These are phyloP conservation scores for Butyriboletus loyo DNA, from an alignment of 768 basidiomycete genomes.

Conservation along the genomic window DNA sequence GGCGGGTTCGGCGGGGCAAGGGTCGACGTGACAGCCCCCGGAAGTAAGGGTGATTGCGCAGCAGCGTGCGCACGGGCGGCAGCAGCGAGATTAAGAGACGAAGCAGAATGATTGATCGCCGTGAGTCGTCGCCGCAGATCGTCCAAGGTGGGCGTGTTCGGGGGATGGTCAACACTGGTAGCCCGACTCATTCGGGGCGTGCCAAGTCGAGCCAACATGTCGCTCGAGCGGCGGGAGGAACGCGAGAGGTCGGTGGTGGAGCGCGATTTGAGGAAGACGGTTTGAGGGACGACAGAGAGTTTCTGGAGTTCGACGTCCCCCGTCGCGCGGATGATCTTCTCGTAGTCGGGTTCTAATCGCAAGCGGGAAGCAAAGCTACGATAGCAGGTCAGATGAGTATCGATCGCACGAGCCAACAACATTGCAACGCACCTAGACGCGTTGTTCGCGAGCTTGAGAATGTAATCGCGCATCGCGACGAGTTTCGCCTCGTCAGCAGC, in stretches of 20 bases:
- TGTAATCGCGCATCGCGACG: conserved; percentile 84
- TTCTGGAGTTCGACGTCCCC: conserved; percentile 79
- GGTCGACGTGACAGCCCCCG: conserved; percentile 1
- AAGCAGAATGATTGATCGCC: conserved; percentile 68
- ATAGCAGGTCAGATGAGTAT: neutral
- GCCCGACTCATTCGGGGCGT: conserved; percentile 49
- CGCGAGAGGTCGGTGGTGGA: conserved; percentile 37
- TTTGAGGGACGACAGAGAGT: conserved; percentile 86
- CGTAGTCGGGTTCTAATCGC: conserved; percentile 59
- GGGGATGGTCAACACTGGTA: conserved; percentile 45
- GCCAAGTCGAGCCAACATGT: conserved; percentile 44
- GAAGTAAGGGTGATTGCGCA: conserved; percentile 14
- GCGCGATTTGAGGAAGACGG: conserved; percentile 72
- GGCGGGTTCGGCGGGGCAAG: conserved; percentile 24
- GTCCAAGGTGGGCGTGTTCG: conserved; percentile 62
- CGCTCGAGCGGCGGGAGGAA: conserved; percentile 43
- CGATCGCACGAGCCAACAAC: neutral
- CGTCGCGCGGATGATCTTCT: conserved; percentile 58
- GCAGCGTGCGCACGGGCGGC: conserved; percentile 39
- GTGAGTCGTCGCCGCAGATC: conserved; percentile 75
- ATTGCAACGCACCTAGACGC: conserved; percentile 58
- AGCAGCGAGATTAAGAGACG: conserved; percentile 51
- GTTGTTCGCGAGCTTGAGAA: conserved; percentile 77
- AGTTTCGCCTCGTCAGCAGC: conserved; percentile 80
- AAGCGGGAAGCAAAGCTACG: conserved; percentile 65